phyloP scores from a whole-genome alignment of 257 asterid genomes.

The Haberlea rhodopensis region DNA sequence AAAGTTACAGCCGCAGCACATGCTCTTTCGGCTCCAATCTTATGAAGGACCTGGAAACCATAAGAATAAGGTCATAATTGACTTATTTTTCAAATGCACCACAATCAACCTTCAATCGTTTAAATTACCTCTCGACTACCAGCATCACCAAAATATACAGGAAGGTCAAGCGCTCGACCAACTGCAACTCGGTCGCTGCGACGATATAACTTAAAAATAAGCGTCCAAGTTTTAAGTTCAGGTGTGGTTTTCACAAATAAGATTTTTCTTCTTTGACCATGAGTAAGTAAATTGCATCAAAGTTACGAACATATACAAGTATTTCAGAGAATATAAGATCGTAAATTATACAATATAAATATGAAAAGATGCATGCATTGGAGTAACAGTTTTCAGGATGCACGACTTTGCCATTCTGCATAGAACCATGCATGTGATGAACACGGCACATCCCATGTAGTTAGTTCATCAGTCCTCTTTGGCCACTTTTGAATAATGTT shows the following conservation, averaged over 20 bases:
- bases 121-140: conserved; percentile 92
- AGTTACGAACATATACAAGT: too few relatives aligned
- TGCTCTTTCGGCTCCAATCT: conserved; percentile 96
- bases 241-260: neutral
- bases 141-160: conserved; percentile 99
- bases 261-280: neutral
- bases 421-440: neutral
- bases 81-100: conserved; percentile 9
- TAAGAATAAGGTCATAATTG: conserved; percentile 23
- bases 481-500: neutral
- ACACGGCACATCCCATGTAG: neutral
- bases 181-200: conserved; percentile 89
- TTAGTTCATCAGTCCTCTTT: neutral
- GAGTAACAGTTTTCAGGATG: too few relatives aligned
- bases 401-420: too few relatives aligned
- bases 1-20: conserved; percentile 98
- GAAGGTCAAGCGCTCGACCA: conserved; percentile 99
- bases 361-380: too few relatives aligned
- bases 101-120: conserved; percentile 21
- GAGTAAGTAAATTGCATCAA: too few relatives aligned
- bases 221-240: neutral
- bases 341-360: too few relatives aligned
- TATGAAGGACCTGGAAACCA: conserved; percentile 80
- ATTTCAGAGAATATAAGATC: too few relatives aligned
- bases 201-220: conserved; percentile 20